These are phyloP conservation scores for Fomitopsis pinicola DNA, from an alignment of 1,284 basidiomycete species.

Conservation along the genomic window DNA sequence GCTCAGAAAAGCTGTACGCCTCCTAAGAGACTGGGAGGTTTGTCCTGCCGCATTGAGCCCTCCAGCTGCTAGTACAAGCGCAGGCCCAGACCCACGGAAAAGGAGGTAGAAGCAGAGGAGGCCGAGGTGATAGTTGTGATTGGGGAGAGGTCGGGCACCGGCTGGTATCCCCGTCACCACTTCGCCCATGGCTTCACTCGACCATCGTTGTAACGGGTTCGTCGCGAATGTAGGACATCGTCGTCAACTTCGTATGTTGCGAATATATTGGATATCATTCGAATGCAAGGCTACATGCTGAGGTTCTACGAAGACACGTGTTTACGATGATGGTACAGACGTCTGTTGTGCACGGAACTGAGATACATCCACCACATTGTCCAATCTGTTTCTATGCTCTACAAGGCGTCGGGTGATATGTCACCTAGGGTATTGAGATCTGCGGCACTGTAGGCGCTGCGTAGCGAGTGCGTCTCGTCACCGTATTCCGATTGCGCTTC, in stretches of 20 bases:
- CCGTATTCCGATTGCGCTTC: constrained; percentile 68
- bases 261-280: neutral
- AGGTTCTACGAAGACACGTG: neutral
- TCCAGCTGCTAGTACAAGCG: too few species aligned
- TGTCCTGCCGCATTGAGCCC: too few species aligned
- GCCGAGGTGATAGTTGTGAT: too few species aligned
- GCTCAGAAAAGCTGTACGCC: too few species aligned
- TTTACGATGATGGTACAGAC: neutral
- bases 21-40: too few species aligned
- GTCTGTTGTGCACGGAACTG: neutral
- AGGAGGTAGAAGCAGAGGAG: too few species aligned
- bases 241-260: neutral
- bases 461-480: constrained; percentile 57
- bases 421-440: constrained; percentile 69
- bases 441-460: constrained; percentile 55
- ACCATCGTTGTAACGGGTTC: too few species aligned
- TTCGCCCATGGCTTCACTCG: too few species aligned
- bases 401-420: constrained; percentile 66
- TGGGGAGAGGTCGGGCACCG: too few species aligned
- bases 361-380: neutral
- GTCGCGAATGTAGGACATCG: too few species aligned
- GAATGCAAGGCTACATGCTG: neutral
- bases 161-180: too few species aligned
- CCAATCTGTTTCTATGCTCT: constrained; percentile 2
- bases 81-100: too few species aligned